A percentile compares a stretch with the other conserved stretches of the same genome.
These are phyloP conservation scores for Mollisia scopiformis DNA, from an alignment of 2,329 filamentous ascomycete genomes.

Conservation along the genomic window DNA sequence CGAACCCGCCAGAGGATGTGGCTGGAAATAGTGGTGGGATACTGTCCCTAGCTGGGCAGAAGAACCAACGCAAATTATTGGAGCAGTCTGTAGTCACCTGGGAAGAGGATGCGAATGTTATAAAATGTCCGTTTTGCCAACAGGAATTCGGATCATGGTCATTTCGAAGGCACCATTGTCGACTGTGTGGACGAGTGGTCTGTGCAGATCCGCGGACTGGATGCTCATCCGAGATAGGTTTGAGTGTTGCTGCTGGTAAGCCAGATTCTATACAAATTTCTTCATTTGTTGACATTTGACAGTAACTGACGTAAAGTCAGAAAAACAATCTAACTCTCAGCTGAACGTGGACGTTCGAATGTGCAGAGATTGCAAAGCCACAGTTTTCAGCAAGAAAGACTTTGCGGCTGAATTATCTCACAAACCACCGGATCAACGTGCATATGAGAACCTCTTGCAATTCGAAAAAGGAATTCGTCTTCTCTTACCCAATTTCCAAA, in stretches of 20 bases:
- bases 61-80: conserved; percentile 75
- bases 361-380: conserved; percentile 84
- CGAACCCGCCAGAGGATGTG: conserved; percentile 72
- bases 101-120: conserved; percentile 86
- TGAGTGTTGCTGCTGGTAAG: conserved; percentile 73
- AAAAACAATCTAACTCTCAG: conserved; percentile 53
- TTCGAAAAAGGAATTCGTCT: conserved; percentile 73
- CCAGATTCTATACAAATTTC: conserved; percentile 18
- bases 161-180: conserved; percentile 91
- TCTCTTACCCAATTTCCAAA: conserved; percentile 71
- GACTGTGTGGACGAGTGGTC: conserved; percentile 90
- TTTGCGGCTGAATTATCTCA: conserved; percentile 61
- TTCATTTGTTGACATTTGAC: conserved; percentile 31
- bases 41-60: conserved; percentile 65
- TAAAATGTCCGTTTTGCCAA: conserved; percentile 89
- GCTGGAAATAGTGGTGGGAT: conserved; percentile 50
- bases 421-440: conserved; percentile 62
- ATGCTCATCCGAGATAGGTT: conserved; percentile 82
- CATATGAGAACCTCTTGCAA: conserved; percentile 70
- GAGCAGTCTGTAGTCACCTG: conserved; percentile 94
- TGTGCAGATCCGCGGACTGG: conserved; percentile 84
- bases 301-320: conserved; percentile 42
- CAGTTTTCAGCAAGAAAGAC: conserved; percentile 69
- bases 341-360: conserved; percentile 83
- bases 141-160: conserved; percentile 95